Base-by-base conservation (phyloP, 305 asterid species). In the Coffea humblotiana region DNA sequence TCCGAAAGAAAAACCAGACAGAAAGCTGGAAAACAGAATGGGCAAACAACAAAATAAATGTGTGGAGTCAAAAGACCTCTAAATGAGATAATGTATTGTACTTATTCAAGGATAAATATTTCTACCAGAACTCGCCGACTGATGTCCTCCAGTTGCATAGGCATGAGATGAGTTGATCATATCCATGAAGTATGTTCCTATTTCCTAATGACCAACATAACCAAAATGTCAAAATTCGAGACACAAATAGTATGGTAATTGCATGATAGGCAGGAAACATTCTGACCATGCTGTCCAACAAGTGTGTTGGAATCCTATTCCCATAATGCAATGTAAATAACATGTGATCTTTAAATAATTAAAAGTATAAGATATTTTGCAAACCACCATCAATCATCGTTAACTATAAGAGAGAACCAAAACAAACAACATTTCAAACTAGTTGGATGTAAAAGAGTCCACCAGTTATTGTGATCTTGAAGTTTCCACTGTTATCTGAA, bases 121-220 rank as follows among this genome's bases (percentile, higher is more conserved):
- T 49, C 21, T 89, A 94, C 98, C 99, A 94, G 86, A 85, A 86
- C 77, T 95, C 98, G 52, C 71, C 8, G 1, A 77, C 85, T 58
- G 99, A 92, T 76, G 99, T 76, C 99, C 99, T 89, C 99, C 99
- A 1, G 99, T 95, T 72, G 99, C 99, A 54, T 94, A 95, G 82
- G 86, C 79, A 58, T 95, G 98, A 64, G 98, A 94, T 68, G 97
- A 85, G 91, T 95, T 95, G 58, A 95, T 86, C 9, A 84, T 88
- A 54, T 92, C 94, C 99, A 95, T 86, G 89, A 95, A 95, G 79
- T 77, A 90, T 29, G 88, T 88, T 67, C 94, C 97, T 9, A 92
- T 91, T 83, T 94, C 98, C 98, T 95, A 87, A 32, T 84, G 67
- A 67, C 29, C 72, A 68, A 77, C 71, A 68, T 67, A 60, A 16